A percentile compares a stretch with the other conserved stretches of the same genome.
Conservation (phyloP, 78 protist genomes). For the Emiliania huxleyi region DNA sequence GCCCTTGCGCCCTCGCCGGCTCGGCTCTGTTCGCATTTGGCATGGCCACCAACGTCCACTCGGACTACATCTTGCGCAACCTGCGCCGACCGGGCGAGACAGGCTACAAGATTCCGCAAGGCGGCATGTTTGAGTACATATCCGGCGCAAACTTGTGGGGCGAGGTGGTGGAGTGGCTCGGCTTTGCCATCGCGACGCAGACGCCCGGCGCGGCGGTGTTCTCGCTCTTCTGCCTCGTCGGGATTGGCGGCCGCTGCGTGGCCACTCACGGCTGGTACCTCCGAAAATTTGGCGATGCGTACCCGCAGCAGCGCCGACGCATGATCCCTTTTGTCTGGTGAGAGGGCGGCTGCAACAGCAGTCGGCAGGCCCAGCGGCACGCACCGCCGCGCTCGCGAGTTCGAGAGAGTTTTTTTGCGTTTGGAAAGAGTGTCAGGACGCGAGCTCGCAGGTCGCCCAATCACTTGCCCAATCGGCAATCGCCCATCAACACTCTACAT, state of each 20-base stretch:
- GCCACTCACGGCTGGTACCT: conserved; percentile 64
- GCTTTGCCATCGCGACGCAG: conserved; percentile 56
- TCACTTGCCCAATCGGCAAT: no score
- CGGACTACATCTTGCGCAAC: background rate
- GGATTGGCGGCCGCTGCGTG: conserved; percentile 56
- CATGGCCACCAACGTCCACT: background rate
- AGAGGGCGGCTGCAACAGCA: no score
- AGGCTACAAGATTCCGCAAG: conserved; percentile 48
- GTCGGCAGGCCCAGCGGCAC: no score
- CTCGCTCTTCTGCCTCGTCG: conserved; percentile 14
- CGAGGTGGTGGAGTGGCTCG: conserved; percentile 71
- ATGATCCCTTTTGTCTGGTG: conserved; percentile 55
- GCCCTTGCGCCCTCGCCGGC: background rate
- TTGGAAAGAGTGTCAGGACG: no score
- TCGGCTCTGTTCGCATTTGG: no score
- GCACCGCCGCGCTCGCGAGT: no score
- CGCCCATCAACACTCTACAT: no score
- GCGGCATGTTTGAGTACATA: conserved; percentile 63
- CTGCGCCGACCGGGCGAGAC: conserved; percentile 20
- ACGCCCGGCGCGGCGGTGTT: conserved; percentile 20
- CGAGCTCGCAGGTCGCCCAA: no score
- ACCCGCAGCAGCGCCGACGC: conserved; percentile 52
- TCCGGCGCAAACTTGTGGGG: conserved; percentile 71
- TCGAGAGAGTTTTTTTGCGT: no score
- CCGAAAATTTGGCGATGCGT: conserved; percentile 44